Evolutionary conservation across 1,284 basidiomycete species (phyloP), one percentile per base, ranked within the genome.

Genomic region (Cryptococcus amylolentus): DNA sequence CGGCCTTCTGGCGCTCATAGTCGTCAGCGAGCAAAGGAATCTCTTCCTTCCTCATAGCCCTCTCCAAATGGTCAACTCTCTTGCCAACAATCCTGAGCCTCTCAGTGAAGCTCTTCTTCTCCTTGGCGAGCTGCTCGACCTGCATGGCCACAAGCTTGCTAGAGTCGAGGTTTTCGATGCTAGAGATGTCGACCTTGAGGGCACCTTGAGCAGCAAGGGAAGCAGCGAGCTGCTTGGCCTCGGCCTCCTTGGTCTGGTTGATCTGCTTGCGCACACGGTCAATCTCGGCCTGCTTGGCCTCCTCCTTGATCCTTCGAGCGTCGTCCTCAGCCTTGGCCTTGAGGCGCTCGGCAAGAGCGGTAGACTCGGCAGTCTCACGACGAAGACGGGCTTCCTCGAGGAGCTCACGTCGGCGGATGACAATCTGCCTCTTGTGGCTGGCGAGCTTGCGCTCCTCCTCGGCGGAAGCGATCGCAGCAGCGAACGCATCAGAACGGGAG

Each of bases 11-110:
- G 1, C 82, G 77, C 59, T 89, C 88, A 74, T 98, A 98, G 77
- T 98, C 95, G 64, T 89, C 81, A 1, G 83, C 83, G 43, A 98
- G 83, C 16, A 98, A 81, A 0, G 92, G 89, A 12, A 87, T 84
- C 76, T 98, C 96, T 61, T 94, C 93, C 78, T 92, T 91, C 64
- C 95, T 88, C 80, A 89, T 91, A 0, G 95, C 94, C 62, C 96
- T 91, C 80, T 98, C 95, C 71, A 91, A 77, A 78, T 98, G 94
- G 72, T 98, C 95, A 69, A 98, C 86, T 35, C 92, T 88, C 79
- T 98, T 97, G 56, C 87, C 78, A 53, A 89, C 84, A 63, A 94
- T 84, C 39, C 92, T 87, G 58, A 97, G 82, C 27, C 88, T 85
- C 69, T 94, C 89, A 62, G 83, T 84, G 63, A 91, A 81, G 66